Conservation (phyloP, 108 stramenopile species). For the Nitzschia palea region DNA sequence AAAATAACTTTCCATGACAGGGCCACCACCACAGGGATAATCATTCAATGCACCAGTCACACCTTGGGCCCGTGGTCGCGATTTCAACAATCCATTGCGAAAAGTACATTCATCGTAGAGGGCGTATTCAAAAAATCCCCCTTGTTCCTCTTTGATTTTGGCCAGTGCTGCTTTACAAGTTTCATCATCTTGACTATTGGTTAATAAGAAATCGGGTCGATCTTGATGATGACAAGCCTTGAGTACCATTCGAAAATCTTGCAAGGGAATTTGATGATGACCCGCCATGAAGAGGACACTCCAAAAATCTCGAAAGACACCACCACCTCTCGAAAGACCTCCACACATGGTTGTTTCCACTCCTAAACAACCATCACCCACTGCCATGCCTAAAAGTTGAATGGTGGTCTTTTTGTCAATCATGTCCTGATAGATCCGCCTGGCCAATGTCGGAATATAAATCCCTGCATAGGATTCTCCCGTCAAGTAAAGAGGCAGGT, state of each 20-base stretch:
- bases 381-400: slow-evolving; percentile 62
- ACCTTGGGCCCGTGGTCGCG: slow-evolving; percentile 1
- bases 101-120: slow-evolving; percentile 77
- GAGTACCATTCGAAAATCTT: slow-evolving; percentile 51
- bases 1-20: slow-evolving; percentile 56
- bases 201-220: slow-evolving; percentile 1
- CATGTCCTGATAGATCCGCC: slow-evolving; percentile 37
- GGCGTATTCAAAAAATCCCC: slow-evolving; percentile 73
- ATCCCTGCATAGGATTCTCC: slow-evolving; percentile 65
- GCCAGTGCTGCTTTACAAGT: slow-evolving; percentile 40
- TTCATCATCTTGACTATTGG: slow-evolving; percentile 20
- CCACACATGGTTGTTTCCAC: slow-evolving; percentile 65
- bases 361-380: slow-evolving; percentile 84
- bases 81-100: slow-evolving; percentile 42
- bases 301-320: slow-evolving; percentile 40
- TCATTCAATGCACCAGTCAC: slow-evolving; percentile 57
- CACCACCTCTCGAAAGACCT: slow-evolving; percentile 10
- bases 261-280: slow-evolving; percentile 66
- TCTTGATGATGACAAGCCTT: slow-evolving; percentile 36
- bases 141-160: slow-evolving; percentile 38
- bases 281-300: slow-evolving; percentile 66
- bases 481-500: slow-evolving; percentile 59
- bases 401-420: background rate
- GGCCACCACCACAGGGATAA: slow-evolving; percentile 65
- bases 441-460: slow-evolving; percentile 64